Conservation (phyloP, 73 alveolate species). For the Tetrahymena borealis region DNA sequence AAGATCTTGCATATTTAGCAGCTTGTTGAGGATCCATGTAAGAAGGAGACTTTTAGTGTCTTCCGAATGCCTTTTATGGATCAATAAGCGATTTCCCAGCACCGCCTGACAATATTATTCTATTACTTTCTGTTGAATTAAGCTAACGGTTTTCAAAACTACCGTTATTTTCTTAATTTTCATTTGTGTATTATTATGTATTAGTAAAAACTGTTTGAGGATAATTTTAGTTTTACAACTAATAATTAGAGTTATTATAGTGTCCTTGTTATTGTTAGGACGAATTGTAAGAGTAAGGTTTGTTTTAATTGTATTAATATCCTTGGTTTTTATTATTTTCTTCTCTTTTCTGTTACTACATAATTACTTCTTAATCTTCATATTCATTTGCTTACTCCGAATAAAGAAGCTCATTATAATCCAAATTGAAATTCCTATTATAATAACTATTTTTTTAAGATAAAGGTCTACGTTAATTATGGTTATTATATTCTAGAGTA, state of each 20-base stretch:
- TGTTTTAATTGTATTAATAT: not conserved
- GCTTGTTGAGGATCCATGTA: not conserved
- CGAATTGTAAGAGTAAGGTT: not conserved
- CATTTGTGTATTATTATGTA: not conserved
- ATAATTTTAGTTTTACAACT: not conserved
- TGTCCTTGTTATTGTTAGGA: not conserved
- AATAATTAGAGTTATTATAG: not conserved
- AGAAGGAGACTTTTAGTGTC: not conserved
- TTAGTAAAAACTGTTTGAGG: not conserved
- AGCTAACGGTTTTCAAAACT: not conserved
- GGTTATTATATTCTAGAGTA: not conserved
- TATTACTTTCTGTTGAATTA: not conserved
- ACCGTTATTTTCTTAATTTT: not conserved
- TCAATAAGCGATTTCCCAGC: not conserved
- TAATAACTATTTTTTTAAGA: not conserved
- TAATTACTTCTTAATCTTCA: not conserved
- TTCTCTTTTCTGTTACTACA: not conserved
- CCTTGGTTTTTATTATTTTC: not conserved
- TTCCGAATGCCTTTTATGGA: not conserved
- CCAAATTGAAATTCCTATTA: not conserved
- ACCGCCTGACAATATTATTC: not conserved
- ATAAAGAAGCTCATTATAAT: not conserved
- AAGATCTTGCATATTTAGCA: not conserved
- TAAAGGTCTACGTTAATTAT: not conserved
- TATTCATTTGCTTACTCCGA: not conserved